Percentiles rank a stretch among this genome's conserved stretches.
phyloP scores from a whole-genome alignment of 148 eudicot genomes.

The Rhododendron ferrugineum region DNA sequence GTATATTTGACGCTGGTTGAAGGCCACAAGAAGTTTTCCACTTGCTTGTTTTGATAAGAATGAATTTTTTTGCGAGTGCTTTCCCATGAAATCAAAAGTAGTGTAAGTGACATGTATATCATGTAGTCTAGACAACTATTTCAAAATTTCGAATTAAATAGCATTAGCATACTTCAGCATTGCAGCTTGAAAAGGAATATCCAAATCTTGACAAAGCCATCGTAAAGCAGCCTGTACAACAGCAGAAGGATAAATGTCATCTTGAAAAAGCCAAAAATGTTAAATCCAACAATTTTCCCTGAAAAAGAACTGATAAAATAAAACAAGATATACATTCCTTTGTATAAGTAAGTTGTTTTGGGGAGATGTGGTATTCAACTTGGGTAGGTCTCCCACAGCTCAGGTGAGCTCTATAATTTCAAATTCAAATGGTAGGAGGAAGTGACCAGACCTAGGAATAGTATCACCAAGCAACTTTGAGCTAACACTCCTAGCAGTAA shows the following conservation, averaged over 20 bases:
- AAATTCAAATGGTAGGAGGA: neutral
- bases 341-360: too few species aligned
- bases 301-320: too few species aligned
- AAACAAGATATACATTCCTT: too few species aligned
- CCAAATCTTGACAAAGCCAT: constrained; percentile 75
- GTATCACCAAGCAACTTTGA: too few species aligned
- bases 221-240: constrained; percentile 60
- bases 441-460: too few species aligned
- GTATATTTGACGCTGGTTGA: neutral
- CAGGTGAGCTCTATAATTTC: neutral
- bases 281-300: too few species aligned
- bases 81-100: neutral
- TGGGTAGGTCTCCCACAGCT: neutral
- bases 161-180: constrained; percentile 70
- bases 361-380: neutral
- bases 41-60: neutral
- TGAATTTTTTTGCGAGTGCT: neutral
- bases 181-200: constrained; percentile 76
- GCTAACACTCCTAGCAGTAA: neutral
- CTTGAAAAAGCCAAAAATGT: too few species aligned
- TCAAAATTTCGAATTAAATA: neutral
- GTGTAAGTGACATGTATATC: neutral
- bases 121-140: neutral
- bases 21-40: neutral
- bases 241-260: constrained; percentile 10